These are phyloP conservation scores for Ascomycota sp. DNA, from an alignment of 2,329 filamentous ascomycete genomes.

Conservation along the genomic window DNA sequence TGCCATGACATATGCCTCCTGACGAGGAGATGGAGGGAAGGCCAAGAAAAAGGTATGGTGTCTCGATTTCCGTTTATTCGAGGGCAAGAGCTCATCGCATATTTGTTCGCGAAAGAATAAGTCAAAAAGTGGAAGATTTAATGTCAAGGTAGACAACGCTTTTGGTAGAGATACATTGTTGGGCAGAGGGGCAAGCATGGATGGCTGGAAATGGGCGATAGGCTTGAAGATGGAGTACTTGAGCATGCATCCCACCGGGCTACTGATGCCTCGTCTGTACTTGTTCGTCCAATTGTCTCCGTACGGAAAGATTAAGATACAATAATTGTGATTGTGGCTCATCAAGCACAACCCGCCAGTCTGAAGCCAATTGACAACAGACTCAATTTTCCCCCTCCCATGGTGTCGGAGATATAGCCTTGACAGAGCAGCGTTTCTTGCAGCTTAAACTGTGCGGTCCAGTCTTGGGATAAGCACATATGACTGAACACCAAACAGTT, in stretches of 20 bases:
- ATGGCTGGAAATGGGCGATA: conserved; percentile 3
- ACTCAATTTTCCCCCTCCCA: conserved; percentile 6
- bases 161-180: not conserved
- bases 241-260: conserved; percentile 6
- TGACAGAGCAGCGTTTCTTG: conserved; percentile 4
- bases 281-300: conserved; percentile 11
- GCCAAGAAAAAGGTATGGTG: conserved; percentile 23
- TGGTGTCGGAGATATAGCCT: conserved; percentile 5
- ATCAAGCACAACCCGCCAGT: conserved; percentile 16
- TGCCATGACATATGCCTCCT: conserved; percentile 17
- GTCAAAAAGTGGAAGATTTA: conserved; percentile 7
- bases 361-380: conserved; percentile 14
- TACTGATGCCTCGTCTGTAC: conserved; percentile 1
- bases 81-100: conserved; percentile 11
- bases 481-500: conserved; percentile 13
- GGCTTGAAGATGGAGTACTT: conserved; percentile 18
- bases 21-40: conserved; percentile 20
- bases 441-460: conserved; percentile 6
- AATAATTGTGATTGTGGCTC: conserved; percentile 11
- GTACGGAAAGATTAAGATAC: conserved; percentile 19
- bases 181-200: conserved; percentile 8
- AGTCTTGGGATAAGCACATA: conserved; percentile 13
- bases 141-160: conserved; percentile 1
- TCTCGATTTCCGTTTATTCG: conserved; percentile 2
- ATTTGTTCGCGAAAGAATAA: conserved; percentile 10